Evolutionary conservation across 352 stramenopile genomes (phyloP).

Genomic region (Discostella stelligera): DNA sequence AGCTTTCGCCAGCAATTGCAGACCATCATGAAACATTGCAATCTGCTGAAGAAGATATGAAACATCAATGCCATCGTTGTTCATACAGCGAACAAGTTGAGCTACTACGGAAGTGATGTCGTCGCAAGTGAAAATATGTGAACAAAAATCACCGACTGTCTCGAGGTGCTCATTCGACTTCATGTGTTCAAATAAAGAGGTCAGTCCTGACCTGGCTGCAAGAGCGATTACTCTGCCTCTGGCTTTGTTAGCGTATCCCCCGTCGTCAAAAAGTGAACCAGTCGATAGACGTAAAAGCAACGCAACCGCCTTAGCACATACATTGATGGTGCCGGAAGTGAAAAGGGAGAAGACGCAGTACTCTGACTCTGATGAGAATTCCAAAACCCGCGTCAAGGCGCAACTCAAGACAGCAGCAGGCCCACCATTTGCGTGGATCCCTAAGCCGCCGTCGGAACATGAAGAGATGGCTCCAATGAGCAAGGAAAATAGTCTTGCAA

Average conservation of each 20-base stretch:
- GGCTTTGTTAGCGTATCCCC: constrained; percentile 18
- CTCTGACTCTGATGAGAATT: constrained; percentile 10
- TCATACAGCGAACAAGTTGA: constrained; percentile 28
- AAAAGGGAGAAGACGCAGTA: constrained; percentile 32
- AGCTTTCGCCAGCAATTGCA: constrained; percentile 32
- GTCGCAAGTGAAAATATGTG: constrained; percentile 34
- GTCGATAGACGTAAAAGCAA: constrained; percentile 34
- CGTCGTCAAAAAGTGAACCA: constrained; percentile 18
- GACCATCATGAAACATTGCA: constrained; percentile 26
- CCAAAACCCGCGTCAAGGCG: constrained; percentile 38
- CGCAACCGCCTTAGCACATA: constrained; percentile 33
- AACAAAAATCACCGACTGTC: constrained; percentile 24
- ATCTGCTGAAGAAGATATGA: constrained; percentile 45
- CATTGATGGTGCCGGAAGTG: constrained; percentile 20
- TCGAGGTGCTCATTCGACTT: constrained; percentile 31
- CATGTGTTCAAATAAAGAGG: constrained; percentile 44
- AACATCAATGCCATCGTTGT: constrained; percentile 39
- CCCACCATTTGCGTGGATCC: constrained; percentile 15
- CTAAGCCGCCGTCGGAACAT: constrained; percentile 26
- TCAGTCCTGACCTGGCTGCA: constrained; percentile 39
- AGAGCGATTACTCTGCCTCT: constrained; percentile 24
- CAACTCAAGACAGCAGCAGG: constrained; percentile 42
- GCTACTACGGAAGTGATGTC: constrained; percentile 4
- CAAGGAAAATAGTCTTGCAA: constrained; percentile 37
- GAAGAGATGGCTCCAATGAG: constrained; percentile 50